These are phyloP conservation scores for Candida saitoana DNA, from an alignment of 805 yeast genomes.

Conservation along the genomic window DNA sequence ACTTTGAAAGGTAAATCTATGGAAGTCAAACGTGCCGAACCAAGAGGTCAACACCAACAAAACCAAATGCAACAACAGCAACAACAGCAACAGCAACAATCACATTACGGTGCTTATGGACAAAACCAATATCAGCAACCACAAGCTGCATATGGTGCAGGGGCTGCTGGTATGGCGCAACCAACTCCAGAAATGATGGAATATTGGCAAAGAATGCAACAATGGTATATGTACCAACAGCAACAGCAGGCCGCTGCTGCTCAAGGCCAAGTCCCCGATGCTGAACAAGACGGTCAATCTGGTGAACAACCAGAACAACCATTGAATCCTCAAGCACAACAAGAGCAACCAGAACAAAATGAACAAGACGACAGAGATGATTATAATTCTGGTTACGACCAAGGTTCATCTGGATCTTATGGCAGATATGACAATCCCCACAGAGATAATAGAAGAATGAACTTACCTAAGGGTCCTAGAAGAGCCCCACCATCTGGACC, in stretches of 20 bases:
- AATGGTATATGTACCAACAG: constrained; percentile 62
- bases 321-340: constrained; percentile 41
- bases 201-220: constrained; percentile 60
- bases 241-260: constrained; percentile 35
- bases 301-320: constrained; percentile 33
- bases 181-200: constrained; percentile 56
- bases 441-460: constrained; percentile 26
- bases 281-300: constrained; percentile 17
- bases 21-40: constrained; percentile 83
- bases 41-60: constrained; percentile 63
- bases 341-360: constrained; percentile 17
- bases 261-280: constrained; percentile 17
- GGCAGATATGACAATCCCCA: constrained; percentile 14
- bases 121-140: constrained; percentile 25
- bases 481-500: constrained; percentile 39
- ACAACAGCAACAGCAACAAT: constrained; percentile 25
- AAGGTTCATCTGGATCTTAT: constrained; percentile 11
- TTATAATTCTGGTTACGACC: constrained; percentile 12
- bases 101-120: constrained; percentile 15
- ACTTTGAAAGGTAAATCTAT: constrained; percentile 80
- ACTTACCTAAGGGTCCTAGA: constrained; percentile 52
- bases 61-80: constrained; percentile 32
- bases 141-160: constrained; percentile 18
- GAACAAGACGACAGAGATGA: constrained; percentile 14
- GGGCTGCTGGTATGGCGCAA: constrained; percentile 17